A percentile compares a stretch with the other conserved stretches of the same genome.
Evolutionary conservation across 2,329 filamentous ascomycete species (phyloP).

Genomic region (Dothideomycetes sp.): DNA sequence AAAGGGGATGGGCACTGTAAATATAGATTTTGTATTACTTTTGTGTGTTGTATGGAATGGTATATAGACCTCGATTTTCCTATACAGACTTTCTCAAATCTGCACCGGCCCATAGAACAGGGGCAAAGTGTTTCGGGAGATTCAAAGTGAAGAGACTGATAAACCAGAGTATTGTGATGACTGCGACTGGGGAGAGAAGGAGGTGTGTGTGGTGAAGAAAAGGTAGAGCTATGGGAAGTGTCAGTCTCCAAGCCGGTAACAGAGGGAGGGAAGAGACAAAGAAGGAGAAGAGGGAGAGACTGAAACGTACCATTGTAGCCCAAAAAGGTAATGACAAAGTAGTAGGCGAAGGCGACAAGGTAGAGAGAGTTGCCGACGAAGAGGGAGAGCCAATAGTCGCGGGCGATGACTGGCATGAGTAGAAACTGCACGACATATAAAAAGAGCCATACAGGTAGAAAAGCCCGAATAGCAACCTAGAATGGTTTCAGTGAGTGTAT

Average conservation of each 20-base stretch:
- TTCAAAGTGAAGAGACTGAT: slow-evolving; percentile 41
- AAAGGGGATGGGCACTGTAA: too few relatives aligned
- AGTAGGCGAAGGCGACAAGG: slow-evolving; percentile 54
- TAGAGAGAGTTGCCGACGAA: slow-evolving; percentile 57
- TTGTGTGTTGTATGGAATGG: too few relatives aligned
- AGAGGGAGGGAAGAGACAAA: neutral
- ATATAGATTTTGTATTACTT: too few relatives aligned
- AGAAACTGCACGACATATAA: slow-evolving; percentile 58
- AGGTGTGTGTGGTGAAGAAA: slow-evolving; percentile 58
- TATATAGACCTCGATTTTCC: neutral
- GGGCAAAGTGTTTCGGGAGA: slow-evolving; percentile 38
- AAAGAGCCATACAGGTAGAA: slow-evolving; percentile 57
- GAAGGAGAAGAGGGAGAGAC: neutral
- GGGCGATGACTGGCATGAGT: slow-evolving; percentile 49
- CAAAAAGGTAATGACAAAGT: slow-evolving; percentile 57
- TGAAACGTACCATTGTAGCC: slow-evolving; percentile 47
- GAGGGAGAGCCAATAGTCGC: slow-evolving; percentile 44
- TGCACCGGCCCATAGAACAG: slow-evolving; percentile 39
- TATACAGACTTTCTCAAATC: slow-evolving; percentile 21
- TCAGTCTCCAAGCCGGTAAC: slow-evolving; percentile 1
- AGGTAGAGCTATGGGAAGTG: slow-evolving; percentile 39
- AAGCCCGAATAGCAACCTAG: slow-evolving; percentile 54
- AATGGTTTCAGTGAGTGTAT: neutral
- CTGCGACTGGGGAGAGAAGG: slow-evolving; percentile 49
- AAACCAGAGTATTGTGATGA: slow-evolving; percentile 49